These are phyloP conservation scores for Dichotomocladium elegans DNA, from an alignment of 371 early-diverging fungal genomes.

Conservation along the genomic window DNA sequence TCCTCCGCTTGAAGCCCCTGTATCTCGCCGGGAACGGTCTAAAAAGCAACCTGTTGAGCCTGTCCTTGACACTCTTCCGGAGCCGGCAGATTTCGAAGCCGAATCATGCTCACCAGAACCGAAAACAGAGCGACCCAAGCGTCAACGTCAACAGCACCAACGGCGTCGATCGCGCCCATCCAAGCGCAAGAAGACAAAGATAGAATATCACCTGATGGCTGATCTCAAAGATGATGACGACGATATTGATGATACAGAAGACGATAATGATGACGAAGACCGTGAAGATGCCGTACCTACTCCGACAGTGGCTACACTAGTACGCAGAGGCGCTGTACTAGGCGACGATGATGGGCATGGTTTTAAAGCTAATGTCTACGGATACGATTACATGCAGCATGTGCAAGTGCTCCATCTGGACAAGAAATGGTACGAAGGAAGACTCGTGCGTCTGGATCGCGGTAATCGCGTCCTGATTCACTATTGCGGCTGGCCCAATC, in stretches of 20 bases:
- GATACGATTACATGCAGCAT: slow-evolving; percentile 54
- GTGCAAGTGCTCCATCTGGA: slow-evolving; percentile 47
- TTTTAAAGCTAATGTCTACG: slow-evolving; percentile 51
- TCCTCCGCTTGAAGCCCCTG: not conserved
- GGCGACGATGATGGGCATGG: slow-evolving; percentile 12
- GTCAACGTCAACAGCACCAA: slow-evolving; percentile 9
- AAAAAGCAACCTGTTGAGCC: not conserved
- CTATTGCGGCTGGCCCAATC: slow-evolving; percentile 57
- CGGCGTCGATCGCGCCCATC: not conserved
- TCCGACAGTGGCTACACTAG: not conserved
- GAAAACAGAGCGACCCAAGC: not conserved
- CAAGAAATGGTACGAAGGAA: slow-evolving; percentile 50
- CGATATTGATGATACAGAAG: not conserved
- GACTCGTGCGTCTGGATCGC: slow-evolving; percentile 42
- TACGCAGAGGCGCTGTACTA: slow-evolving; percentile 2
- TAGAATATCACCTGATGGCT: slow-evolving; percentile 8
- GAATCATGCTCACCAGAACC: not conserved
- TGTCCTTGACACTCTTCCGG: not conserved
- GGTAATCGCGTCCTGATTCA: slow-evolving; percentile 51
- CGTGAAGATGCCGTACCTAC: not conserved
- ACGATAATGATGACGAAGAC: not conserved
- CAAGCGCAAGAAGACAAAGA: not conserved
- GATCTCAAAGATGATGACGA: not conserved
- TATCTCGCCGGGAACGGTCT: not conserved
- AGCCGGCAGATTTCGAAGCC: not conserved